Base-by-base conservation (phyloP, 2,329 filamentous ascomycete genomes). In the Lachnellula hyalina region DNA sequence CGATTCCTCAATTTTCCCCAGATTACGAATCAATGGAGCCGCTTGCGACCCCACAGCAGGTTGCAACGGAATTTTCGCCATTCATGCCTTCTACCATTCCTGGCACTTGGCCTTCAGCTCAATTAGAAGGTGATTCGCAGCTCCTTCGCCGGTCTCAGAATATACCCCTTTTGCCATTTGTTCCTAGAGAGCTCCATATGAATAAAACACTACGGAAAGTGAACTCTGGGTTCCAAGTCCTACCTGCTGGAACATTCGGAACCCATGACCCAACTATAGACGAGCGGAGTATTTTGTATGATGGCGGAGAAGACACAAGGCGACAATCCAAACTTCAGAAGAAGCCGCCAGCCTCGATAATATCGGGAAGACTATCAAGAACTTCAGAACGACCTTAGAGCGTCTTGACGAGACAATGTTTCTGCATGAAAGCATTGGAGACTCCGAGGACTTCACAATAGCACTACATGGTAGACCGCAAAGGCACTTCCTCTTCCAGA, bases 281-380 rank as follows among this genome's bases (percentile, higher is more conserved):
- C 9, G 58, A 54, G 15, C 51, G 54, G n/a, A 55, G 36, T 59
- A 56, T 35, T 28, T 46, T 36, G 14, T 57, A 64, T 23, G 52
- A 61, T 8, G 56, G 61, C 3, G 42, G 55, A 5, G 57, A 55
- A 15, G 61, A 65, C 7, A 32, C 2, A 32, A 62, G 67, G 62
- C 70, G 70, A 54, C 66, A 70, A 44, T 71, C 71, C 5, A 72
- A 70, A 56, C 67, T 75, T 3, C 73, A 75, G 56, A 76, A 75
- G 68, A 75, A 73, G 53, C 52, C 54, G 57, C 66, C 70, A 19
- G 66, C 38, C 19, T 65, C 61, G 21, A 57, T 58, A 38, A 55
- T 48, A 5, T 42, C 54, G 14, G 40, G 53, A 19, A 51, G 58
- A n/a, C 35, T 54, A 8, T 60, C 62, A 40, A 52, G 51, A 15